A percentile compares a stretch with the other conserved stretches of the same genome.
These are phyloP conservation scores for Nakazawaea peltata DNA, from an alignment of 805 yeast species.

Conservation along the genomic window DNA sequence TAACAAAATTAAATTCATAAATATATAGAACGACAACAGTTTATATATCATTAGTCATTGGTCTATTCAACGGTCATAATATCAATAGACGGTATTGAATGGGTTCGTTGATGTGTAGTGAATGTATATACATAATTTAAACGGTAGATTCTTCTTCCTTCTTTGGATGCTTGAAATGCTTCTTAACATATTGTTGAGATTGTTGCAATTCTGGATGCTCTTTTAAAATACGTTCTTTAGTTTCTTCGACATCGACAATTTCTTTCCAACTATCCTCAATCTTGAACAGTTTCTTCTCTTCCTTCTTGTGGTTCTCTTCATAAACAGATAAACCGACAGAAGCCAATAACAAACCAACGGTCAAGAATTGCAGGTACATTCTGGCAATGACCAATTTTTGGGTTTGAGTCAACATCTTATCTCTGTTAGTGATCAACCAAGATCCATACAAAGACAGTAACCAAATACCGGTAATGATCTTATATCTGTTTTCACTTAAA, in stretches of 20 bases:
- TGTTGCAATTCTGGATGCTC: constrained; percentile 8
- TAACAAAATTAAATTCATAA: too few species aligned
- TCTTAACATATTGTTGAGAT: constrained; percentile 7
- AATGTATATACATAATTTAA: too few species aligned
- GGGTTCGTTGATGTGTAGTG: too few species aligned
- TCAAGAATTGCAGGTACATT: constrained; percentile 83
- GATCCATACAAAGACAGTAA: constrained; percentile 76
- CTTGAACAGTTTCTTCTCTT: constrained; percentile 22
- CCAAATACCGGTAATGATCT: constrained; percentile 67
- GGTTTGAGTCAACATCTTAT: constrained; percentile 62
- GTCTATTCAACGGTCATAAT: too few species aligned
- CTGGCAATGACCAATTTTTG: constrained; percentile 85
- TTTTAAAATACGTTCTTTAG: constrained; percentile 6
- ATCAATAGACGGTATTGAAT: too few species aligned
- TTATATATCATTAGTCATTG: too few species aligned
- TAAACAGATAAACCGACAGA: constrained; percentile 60
- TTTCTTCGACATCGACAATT: constrained; percentile 35
- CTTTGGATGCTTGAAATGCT: constrained; percentile 6
- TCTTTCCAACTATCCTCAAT: constrained; percentile 39
- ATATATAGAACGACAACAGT: too few species aligned
- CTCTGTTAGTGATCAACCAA: constrained; percentile 66
- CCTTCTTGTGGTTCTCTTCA: constrained; percentile 45
- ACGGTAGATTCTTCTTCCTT: background rate
- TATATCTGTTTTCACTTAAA: constrained; percentile 50
- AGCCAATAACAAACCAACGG: constrained; percentile 62